Evolutionary conservation across 768 basidiomycete genomes (phyloP).

Genomic region (Russula brevipes): DNA sequence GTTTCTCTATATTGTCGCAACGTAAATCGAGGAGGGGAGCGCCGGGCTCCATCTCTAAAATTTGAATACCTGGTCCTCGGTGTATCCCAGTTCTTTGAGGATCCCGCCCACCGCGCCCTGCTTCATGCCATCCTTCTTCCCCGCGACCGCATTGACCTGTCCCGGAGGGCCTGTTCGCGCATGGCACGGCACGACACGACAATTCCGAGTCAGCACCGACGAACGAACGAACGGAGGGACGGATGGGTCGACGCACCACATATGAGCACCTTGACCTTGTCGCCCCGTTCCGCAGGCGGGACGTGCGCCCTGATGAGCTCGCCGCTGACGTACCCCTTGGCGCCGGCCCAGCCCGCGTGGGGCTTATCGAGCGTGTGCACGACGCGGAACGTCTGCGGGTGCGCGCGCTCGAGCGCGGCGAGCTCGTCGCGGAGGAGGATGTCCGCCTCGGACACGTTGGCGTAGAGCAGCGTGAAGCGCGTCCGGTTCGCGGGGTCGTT

Average conservation of each 20-base stretch:
- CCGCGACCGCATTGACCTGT: constrained; percentile 84
- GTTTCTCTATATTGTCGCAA: not conserved
- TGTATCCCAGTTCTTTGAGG: constrained; percentile 86
- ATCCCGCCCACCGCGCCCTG: constrained; percentile 79
- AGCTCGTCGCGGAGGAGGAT: constrained; percentile 82
- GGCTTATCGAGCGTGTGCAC: constrained; percentile 86
- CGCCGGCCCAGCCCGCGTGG: constrained; percentile 60
- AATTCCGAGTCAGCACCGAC: not conserved
- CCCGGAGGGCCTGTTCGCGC: constrained; percentile 64
- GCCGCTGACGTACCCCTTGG: constrained; percentile 66
- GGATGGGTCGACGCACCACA: constrained; percentile 55
- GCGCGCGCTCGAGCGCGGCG: constrained; percentile 60
- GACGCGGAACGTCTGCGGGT: constrained; percentile 69
- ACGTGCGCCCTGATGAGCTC: constrained; percentile 73
- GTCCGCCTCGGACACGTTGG: constrained; percentile 85
- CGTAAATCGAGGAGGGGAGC: not conserved
- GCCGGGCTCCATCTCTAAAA: constrained; percentile 5
- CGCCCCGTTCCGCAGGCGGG: constrained; percentile 52
- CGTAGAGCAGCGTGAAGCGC: constrained; percentile 88
- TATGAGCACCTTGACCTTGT: constrained; percentile 85
- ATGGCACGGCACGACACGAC: too few species aligned
- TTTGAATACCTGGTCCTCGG: constrained; percentile 65
- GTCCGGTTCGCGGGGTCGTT: constrained; percentile 79
- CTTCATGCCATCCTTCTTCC: constrained; percentile 82
- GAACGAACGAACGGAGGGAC: not conserved